Base-by-base conservation (phyloP, 192 early-diverging fungal genomes). In the Kappamyces sp. region DNA sequence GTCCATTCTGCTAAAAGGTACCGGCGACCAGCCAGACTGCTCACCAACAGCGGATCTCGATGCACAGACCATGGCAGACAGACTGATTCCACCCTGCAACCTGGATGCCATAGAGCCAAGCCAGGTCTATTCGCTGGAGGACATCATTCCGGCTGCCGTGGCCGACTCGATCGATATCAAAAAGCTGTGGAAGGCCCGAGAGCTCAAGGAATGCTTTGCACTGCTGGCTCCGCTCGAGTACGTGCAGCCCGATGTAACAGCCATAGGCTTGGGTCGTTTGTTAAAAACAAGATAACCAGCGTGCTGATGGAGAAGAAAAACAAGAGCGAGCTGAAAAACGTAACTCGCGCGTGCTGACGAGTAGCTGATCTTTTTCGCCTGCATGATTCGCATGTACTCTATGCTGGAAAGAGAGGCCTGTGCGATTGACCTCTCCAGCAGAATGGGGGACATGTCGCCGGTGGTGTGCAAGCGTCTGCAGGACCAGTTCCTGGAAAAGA, bases 71-170 rank as follows among this genome's bases (percentile, higher is more conserved):
- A 66, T 86, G 33, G 66, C 64, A 22, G 71, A 76, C 38, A 65
- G 87, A n/a, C 83, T 86, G 12, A 82, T 96, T 45, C 93, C 93
- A 12, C 73, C 76, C 40, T 87, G 81, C 73, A 76, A 96, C 58
- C 49, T 78, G 2, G 57, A 73, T n/a, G 72, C 70, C 61, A 4
- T 40, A 32, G 37, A 3, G 11, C 38, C 33, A 15, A 45, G 2
- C 5, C 12, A 88, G 4, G 86, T 93, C n/a, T 96, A 91, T 74
- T 80, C 93, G 34, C 51, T 88, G 55, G 83, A 88, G 3, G 73
- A 82, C 54, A 78, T 96, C 43, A 66, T 89, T 45, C 76, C 85
- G 12, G 69, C 71, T 12, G 67, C 70, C 45, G 84, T 86, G 54
- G 69, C 88, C 29, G 72, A 74, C 30, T 66, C 84, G 15, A 85